These are phyloP conservation scores for Alternaria alternata DNA, from an alignment of 2,329 filamentous ascomycete species.

Conservation along the genomic window DNA sequence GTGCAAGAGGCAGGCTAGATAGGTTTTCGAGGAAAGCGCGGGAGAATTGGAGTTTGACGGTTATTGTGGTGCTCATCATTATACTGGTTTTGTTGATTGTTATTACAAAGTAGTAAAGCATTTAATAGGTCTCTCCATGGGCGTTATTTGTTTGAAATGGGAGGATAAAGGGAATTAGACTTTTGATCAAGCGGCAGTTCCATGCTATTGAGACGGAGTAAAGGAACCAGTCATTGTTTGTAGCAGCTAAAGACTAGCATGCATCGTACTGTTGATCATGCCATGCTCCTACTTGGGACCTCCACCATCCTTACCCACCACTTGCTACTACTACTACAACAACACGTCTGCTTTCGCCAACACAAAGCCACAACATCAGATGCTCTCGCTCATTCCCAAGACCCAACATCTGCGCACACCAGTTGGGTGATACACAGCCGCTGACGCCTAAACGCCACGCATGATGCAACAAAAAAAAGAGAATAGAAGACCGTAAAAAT, in stretches of 20 bases:
- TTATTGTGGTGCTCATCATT: constrained; percentile 80
- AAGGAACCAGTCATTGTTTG: no score
- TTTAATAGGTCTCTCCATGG: no score
- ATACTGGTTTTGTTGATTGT: constrained; percentile 83
- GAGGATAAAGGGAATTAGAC: no score
- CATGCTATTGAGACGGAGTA: no score
- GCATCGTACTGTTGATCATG: no score
- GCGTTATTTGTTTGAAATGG: no score
- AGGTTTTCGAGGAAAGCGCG: constrained; percentile 76
- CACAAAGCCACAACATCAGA: not conserved
- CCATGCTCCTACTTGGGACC: no score
- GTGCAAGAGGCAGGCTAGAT: constrained; percentile 76
- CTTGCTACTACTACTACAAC: not conserved
- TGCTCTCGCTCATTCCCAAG: not conserved
- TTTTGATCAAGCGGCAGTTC: no score
- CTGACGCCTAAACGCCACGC: constrained; percentile 25
- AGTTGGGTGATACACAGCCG: not conserved
- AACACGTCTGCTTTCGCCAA: not conserved
- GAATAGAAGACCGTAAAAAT: constrained; percentile 1
- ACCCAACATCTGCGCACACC: not conserved
- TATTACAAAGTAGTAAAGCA: constrained; percentile 54
- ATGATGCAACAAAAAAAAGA: constrained; percentile 26
- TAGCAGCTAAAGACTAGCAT: not conserved
- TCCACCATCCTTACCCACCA: no score
- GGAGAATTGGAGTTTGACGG: constrained; percentile 89